Conservation (phyloP, 2,329 filamentous ascomycete genomes). For the Chrysoporthe austroafricana region DNA sequence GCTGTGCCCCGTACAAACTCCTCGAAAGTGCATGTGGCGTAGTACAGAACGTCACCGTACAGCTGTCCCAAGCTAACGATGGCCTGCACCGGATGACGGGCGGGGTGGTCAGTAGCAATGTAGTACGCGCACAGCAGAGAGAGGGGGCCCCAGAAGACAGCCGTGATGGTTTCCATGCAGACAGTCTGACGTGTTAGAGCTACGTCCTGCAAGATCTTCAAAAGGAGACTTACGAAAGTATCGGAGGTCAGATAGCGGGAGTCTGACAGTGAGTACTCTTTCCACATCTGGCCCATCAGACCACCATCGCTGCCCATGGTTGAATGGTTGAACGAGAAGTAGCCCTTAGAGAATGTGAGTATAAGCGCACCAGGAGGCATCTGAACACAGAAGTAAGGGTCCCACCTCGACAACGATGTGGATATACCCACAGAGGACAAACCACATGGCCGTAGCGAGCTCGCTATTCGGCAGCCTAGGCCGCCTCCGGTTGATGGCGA, state of each 20-base stretch:
- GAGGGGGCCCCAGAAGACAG: conserved; percentile 56
- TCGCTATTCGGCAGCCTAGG: conserved; percentile 59
- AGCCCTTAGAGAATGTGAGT: conserved; percentile 41
- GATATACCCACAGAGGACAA: conserved; percentile 67
- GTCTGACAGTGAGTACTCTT: conserved; percentile 61
- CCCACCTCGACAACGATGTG: conserved; percentile 45
- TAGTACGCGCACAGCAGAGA: conserved; percentile 51
- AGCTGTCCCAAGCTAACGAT: conserved; percentile 52
- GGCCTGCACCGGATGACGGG: conserved; percentile 53
- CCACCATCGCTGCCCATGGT: conserved; percentile 45
- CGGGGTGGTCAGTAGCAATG: conserved; percentile 48
- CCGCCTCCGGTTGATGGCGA: not conserved
- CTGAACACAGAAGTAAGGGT: not conserved
- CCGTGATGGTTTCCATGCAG: conserved; percentile 60
- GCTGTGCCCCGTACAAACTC: conserved; percentile 41
- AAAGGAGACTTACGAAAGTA: conserved; percentile 45
- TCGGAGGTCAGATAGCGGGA: conserved; percentile 59
- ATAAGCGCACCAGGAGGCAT: conserved; percentile 31
- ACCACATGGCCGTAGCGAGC: conserved; percentile 70
- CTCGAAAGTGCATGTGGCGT: conserved; percentile 51
- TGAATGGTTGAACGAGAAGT: conserved; percentile 51
- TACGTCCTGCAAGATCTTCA: not conserved
- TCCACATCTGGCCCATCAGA: conserved; percentile 60
- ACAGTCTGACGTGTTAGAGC: conserved; percentile 33
- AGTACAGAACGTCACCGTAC: conserved; percentile 59